phyloP scores from a whole-genome alignment of 306 rosid species.

The Hippophae gyantsensis region DNA sequence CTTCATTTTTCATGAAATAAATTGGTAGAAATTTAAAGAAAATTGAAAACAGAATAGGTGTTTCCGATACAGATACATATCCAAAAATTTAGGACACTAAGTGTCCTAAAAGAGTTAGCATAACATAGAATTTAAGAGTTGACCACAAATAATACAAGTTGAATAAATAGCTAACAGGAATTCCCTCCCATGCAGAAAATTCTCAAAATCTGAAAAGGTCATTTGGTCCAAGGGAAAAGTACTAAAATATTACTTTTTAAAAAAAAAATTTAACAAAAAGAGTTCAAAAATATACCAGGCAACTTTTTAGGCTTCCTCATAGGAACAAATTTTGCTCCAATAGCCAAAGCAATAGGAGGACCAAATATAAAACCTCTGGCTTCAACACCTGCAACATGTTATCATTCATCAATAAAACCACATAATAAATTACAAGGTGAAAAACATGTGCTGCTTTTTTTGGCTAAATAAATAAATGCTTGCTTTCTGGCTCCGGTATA shows the following conservation, averaged over 20 bases:
- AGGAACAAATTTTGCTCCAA: constrained; percentile 97
- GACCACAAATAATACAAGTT: too few species aligned
- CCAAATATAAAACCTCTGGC: constrained; percentile 99
- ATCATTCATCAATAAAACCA: neutral
- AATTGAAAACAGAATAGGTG: too few species aligned
- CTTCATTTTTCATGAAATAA: too few species aligned
- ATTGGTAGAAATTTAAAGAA: too few species aligned
- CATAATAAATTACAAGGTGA: constrained; percentile 3
- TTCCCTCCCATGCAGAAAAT: neutral
- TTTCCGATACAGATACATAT: too few species aligned
- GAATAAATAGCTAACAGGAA: too few species aligned
- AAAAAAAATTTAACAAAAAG: constrained; percentile 13
- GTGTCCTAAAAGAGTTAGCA: too few species aligned
- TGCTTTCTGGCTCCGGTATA: neutral
- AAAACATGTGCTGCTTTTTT: neutral
- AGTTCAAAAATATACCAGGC: constrained; percentile 50
- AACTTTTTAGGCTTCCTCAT: constrained; percentile 92
- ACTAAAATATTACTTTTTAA: neutral
- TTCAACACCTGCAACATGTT: constrained; percentile 53
- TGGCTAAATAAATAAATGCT: neutral
- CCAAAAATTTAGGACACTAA: too few species aligned
- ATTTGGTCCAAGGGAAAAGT: neutral
- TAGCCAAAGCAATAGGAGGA: constrained; percentile 94
- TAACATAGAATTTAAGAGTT: too few species aligned
- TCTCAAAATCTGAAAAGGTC: neutral